phyloP scores from a whole-genome alignment of 305 asterid genomes.

The Solanum hybrid region DNA sequence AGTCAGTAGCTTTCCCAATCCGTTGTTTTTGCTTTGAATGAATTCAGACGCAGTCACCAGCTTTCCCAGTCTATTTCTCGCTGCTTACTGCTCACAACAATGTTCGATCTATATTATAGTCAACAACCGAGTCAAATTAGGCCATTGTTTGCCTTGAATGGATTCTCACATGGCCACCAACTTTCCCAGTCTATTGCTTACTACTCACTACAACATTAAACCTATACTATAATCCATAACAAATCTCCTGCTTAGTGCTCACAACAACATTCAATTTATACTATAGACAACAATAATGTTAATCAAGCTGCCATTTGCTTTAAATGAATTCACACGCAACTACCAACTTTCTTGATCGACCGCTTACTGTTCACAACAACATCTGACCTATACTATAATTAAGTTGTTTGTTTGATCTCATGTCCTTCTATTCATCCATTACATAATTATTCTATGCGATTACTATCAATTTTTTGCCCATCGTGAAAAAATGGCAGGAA shows the following conservation, averaged over 20 bases:
- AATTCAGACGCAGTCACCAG: no score
- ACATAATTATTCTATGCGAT: neutral
- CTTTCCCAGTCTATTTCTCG: no score
- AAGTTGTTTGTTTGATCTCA: neutral
- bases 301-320: no score
- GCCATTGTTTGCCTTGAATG: neutral
- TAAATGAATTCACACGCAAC: neutral
- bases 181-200: neutral
- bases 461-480: neutral
- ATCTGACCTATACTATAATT: neutral
- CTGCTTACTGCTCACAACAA: no score
- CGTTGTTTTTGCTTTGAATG: no score
- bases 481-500: neutral
- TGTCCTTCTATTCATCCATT: neutral
- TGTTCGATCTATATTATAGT: no score
- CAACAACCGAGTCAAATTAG: neutral
- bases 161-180: neutral
- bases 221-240: no score
- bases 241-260: no score
- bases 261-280: no score
- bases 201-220: no score
- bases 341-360: neutral
- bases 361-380: neutral
- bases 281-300: neutral
- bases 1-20: no score